Conservation (phyloP, 1,284 basidiomycete species). For the Naganishia liquefaciens region DNA sequence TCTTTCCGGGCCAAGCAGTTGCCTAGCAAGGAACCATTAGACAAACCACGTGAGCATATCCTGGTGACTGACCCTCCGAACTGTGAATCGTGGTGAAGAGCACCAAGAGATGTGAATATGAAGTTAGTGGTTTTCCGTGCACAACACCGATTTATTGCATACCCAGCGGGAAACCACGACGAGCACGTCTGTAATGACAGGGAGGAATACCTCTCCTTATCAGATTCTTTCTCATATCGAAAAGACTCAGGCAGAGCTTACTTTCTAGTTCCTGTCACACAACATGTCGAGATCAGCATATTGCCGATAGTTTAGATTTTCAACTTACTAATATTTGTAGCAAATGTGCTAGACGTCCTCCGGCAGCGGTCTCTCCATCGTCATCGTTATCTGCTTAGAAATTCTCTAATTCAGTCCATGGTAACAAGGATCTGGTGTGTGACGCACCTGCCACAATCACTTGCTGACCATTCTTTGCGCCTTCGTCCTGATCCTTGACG, state of each 20-base stretch:
- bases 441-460: conserved; percentile 47
- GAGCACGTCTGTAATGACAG: conserved; percentile 62
- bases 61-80: conserved; percentile 61
- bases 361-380: conserved; percentile 87
- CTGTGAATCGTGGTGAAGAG: conserved; percentile 54
- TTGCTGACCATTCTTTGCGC: conserved; percentile 39
- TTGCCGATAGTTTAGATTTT: not conserved
- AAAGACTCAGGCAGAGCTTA: not conserved
- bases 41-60: not conserved
- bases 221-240: not conserved
- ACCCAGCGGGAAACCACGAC: conserved; percentile 66
- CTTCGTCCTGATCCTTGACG: conserved; percentile 44
- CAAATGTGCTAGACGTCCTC: conserved; percentile 79
- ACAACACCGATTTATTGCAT: conserved; percentile 38
- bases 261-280: conserved; percentile 52
- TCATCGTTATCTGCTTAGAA: conserved; percentile 77
- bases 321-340: conserved; percentile 77
- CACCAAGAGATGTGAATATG: conserved; percentile 4
- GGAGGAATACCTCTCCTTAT: not conserved
- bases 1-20: conserved; percentile 78
- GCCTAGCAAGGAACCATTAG: conserved; percentile 43
- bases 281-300: not conserved
- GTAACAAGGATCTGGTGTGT: not conserved
- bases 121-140: conserved; percentile 11
- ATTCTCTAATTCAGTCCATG: not conserved